Base-by-base conservation (phyloP, 441 rosid species). In the Corymbia calophylla region DNA sequence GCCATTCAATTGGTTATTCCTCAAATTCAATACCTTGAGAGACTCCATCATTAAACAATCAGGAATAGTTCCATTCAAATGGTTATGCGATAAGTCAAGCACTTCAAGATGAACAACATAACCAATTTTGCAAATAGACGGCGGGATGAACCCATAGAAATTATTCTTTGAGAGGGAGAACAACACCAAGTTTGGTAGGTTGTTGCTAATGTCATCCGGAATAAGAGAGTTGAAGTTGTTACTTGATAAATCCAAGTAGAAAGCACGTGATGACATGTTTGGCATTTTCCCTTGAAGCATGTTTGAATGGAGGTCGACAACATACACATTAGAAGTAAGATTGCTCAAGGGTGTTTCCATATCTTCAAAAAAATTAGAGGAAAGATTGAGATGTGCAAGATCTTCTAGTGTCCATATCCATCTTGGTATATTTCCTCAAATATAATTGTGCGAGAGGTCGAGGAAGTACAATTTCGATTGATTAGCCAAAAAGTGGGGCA, bases 41-140 rank as follows among this genome's bases (percentile, higher is more conserved):
- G 60, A 86, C 25, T 16, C 66, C 49, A 48, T 35, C 10, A 81
- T 53, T 29, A 95, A 27, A 48, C 97, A 94, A 6, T 1, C 6
- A 8, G 96, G 96, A 25, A 96, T 88, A 6, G 12, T 44, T 44
- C 95, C 95, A 21, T 1, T 91, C 80, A 96, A 89, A 21, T 17
- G 53, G 86, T 95, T 96, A 21, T 32, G 21, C 3, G 96, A 96
- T 44, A 95, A 55, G 88, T 94, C 95, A n/a, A 96, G 94, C 56
- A 88, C 88, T 25, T 1, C 70, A 5, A 95, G 93, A 31, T 5
- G 47, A 4, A 35, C 39, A 35, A 35, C 39, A 35, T 35, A 3
- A 9, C 0, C 3, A 12, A 91, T 90, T 47, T n/a, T 89, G 94
- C 98, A 96, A 5, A 95, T n/a, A 23, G 94, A 77, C 13, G 54